phyloP scores from a whole-genome alignment of 2,329 filamentous ascomycete species.

The Anthostomella pinea region DNA sequence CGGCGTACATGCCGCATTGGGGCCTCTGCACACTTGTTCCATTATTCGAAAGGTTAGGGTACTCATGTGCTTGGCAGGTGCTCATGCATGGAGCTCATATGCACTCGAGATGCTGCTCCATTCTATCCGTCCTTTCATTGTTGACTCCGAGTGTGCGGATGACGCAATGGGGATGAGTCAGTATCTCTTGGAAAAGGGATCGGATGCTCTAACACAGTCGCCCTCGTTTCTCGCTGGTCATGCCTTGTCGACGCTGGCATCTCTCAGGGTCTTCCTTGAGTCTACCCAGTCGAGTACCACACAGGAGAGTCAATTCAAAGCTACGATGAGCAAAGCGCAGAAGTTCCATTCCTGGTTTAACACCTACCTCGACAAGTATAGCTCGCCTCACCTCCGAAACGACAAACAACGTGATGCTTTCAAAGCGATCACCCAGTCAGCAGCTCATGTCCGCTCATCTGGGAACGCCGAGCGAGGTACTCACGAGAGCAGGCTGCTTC shows the following conservation, averaged over 20 bases:
- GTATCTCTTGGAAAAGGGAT: conserved; percentile 73
- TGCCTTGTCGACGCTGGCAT: conserved; percentile 73
- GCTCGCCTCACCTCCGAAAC: conserved; percentile 50
- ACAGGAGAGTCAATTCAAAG: conserved; percentile 77
- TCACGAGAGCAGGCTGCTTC: conserved; percentile 74
- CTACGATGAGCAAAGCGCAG: conserved; percentile 72
- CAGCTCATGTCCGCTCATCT: conserved; percentile 62
- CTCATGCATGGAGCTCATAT: conserved; percentile 72
- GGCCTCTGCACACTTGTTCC: conserved; percentile 81
- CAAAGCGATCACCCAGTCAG: conserved; percentile 64
- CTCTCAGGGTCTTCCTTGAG: conserved; percentile 71
- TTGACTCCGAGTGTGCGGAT: conserved; percentile 82
- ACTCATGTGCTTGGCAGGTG: conserved; percentile 73
- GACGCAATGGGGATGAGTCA: conserved; percentile 84
- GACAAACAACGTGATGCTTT: conserved; percentile 55
- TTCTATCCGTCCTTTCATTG: conserved; percentile 73
- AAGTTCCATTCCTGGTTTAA: conserved; percentile 78
- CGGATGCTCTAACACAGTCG: conserved; percentile 58
- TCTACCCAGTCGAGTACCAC: conserved; percentile 76
- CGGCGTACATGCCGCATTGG: conserved; percentile 77
- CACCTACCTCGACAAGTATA: conserved; percentile 63
- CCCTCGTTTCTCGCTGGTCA: conserved; percentile 81
- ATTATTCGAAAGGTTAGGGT: conserved; percentile 83
- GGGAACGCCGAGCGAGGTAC: conserved; percentile 69
- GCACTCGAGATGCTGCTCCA: conserved; percentile 88